These are phyloP conservation scores for Chondrus crispus DNA, from an alignment of 23 red algal genomes.

Conservation along the genomic window DNA sequence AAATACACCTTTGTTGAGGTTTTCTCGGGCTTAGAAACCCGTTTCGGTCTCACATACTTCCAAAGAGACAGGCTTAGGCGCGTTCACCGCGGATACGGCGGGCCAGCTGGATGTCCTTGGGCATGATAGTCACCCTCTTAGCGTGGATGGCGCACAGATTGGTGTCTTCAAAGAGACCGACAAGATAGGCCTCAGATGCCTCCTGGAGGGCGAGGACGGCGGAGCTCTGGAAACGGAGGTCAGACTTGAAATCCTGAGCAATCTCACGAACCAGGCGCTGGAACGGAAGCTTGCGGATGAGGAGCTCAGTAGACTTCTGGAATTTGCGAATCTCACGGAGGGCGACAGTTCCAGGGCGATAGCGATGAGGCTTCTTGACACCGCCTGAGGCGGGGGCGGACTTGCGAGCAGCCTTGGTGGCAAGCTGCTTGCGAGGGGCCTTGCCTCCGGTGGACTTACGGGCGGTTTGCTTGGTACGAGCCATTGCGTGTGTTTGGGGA, in stretches of 20 bases:
- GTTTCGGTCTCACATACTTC: not conserved
- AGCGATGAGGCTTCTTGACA: slow-evolving; percentile 99
- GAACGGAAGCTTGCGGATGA: slow-evolving; percentile 98
- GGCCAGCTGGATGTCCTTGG: slow-evolving; percentile 94
- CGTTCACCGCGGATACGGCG: slow-evolving; percentile 92
- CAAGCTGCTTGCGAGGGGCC: slow-evolving; percentile 96
- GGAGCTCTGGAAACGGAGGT: slow-evolving; percentile 95
- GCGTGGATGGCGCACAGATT: slow-evolving; percentile 97
- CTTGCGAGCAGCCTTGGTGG: slow-evolving; percentile 94
- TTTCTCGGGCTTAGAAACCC: not conserved
- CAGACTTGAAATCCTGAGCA: slow-evolving; percentile 97
- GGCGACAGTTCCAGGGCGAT: slow-evolving; percentile 94
- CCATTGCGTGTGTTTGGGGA: slow-evolving; percentile 49
- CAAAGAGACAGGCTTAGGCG: slow-evolving; percentile 34
- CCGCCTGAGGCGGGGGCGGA: slow-evolving; percentile 86
- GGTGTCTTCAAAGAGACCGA: slow-evolving; percentile 94
- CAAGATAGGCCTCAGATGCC: slow-evolving; percentile 94
- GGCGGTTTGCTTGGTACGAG: slow-evolving; percentile 96
- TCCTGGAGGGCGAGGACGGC: slow-evolving; percentile 95
- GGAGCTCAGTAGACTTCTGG: slow-evolving; percentile 96
- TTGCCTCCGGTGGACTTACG: slow-evolving; percentile 99
- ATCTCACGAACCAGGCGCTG: slow-evolving; percentile 96
- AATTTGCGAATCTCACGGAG: slow-evolving; percentile 95
- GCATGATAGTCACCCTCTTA: slow-evolving; percentile 98
- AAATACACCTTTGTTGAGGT: slow-evolving; percentile 59